A percentile compares a stretch with the other conserved stretches of the same genome.
Evolutionary conservation across 2,329 filamentous ascomycete genomes (phyloP).

Genomic region (Fusarium torreyae): DNA sequence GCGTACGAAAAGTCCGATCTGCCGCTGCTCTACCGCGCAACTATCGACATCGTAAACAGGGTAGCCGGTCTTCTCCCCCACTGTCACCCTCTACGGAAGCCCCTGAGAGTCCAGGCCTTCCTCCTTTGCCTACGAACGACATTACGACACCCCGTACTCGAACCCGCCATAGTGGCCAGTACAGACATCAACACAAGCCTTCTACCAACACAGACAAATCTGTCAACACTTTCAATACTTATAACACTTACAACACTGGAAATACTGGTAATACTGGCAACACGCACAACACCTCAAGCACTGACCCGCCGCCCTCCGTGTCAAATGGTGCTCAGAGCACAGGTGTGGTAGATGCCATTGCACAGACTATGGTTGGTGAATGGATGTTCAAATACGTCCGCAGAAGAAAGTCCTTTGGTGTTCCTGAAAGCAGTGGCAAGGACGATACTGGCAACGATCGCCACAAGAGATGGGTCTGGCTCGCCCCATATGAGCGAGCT

Average conservation of each 20-base stretch:
- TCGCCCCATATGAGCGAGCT: slow-evolving; percentile 94
- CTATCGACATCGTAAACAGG: slow-evolving; percentile 64
- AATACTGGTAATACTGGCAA: slow-evolving; percentile 70
- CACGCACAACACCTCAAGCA: slow-evolving; percentile 66
- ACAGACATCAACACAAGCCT: slow-evolving; percentile 69
- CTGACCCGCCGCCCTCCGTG: slow-evolving; percentile 57
- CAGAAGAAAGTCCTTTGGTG: slow-evolving; percentile 90
- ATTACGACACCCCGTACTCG: slow-evolving; percentile 73
- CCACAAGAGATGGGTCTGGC: slow-evolving; percentile 98
- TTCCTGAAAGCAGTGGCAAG: slow-evolving; percentile 75
- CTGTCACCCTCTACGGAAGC: slow-evolving; percentile 77
- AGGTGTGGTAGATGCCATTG: slow-evolving; percentile 94
- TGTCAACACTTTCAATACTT: slow-evolving; percentile 58
- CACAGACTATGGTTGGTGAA: slow-evolving; percentile 98
- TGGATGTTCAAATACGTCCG: slow-evolving; percentile 96
- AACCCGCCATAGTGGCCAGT: slow-evolving; percentile 58
- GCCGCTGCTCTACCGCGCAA: slow-evolving; percentile 78
- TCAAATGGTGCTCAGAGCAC: slow-evolving; percentile 76
- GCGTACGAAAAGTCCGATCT: slow-evolving; percentile 87
- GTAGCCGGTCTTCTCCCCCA: slow-evolving; percentile 74
- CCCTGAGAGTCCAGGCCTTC: slow-evolving; percentile 79
- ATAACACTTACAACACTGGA: slow-evolving; percentile 68
- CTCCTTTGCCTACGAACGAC: slow-evolving; percentile 81
- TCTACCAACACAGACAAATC: slow-evolving; percentile 74
- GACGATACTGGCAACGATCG: slow-evolving; percentile 83